A percentile compares a stretch with the other conserved stretches of the same genome.
These are phyloP conservation scores for Globomyces pollinis-pini DNA, from an alignment of 192 early-diverging fungal species.

Conservation along the genomic window DNA sequence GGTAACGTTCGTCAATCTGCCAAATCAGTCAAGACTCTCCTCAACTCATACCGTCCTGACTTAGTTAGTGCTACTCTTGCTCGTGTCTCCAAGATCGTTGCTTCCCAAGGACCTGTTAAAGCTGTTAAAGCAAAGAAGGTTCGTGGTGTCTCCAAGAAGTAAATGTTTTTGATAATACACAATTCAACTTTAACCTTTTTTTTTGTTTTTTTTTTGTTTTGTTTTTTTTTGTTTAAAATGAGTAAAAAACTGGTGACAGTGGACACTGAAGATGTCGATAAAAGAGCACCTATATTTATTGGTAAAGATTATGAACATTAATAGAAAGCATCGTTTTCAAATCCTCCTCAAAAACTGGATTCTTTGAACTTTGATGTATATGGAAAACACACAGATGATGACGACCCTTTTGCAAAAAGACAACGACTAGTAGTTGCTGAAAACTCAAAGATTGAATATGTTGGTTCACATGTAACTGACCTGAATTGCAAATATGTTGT, in stretches of 20 bases:
- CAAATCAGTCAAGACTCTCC: slow-evolving; percentile 4
- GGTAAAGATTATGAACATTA: no score
- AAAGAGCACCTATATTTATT: no score
- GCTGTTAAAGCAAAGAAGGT: slow-evolving; percentile 37
- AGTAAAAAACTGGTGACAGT: no score
- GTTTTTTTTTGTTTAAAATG: no score
- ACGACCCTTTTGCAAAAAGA: slow-evolving; percentile 16
- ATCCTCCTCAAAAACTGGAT: neutral
- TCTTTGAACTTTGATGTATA: neutral
- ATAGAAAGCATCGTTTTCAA: neutral
- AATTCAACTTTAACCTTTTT: no score
- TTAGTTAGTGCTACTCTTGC: slow-evolving; percentile 57
- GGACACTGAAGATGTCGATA: no score
- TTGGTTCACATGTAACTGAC: slow-evolving; percentile 27
- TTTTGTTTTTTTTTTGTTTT: no score
- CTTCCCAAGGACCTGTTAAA: slow-evolving; percentile 51
- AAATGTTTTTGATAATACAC: no score
- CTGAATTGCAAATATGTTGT: slow-evolving; percentile 59
- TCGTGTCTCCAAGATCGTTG: slow-evolving; percentile 59
- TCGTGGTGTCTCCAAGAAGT: slow-evolving; percentile 20
- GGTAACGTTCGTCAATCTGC: neutral
- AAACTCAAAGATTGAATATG: slow-evolving; percentile 67
- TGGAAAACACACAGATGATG: neutral
- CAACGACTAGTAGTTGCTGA: slow-evolving; percentile 53
- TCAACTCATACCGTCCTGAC: neutral